Percentiles rank a stretch among this genome's conserved stretches.
phyloP scores from a whole-genome alignment of 495 filamentous ascomycete genomes.

The Schizothecium vesticola region DNA sequence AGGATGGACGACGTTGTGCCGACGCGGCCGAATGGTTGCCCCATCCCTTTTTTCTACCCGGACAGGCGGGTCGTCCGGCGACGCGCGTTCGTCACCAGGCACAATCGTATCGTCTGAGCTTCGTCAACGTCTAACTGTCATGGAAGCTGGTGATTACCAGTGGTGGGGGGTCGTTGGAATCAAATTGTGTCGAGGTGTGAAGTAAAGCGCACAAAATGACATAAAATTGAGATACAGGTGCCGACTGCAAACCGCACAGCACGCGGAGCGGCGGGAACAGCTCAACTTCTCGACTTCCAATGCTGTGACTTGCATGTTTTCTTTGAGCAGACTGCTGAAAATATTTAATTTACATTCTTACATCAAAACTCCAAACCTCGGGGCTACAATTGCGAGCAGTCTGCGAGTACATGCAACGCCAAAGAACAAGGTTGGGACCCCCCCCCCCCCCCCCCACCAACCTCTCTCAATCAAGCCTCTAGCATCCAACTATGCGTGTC shows the following conservation, averaged over 20 bases:
- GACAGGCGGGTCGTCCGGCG: not conserved
- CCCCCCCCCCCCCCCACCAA: too few species aligned
- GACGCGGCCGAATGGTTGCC: slow-evolving; percentile 10
- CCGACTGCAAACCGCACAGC: not conserved
- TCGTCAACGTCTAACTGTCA: not conserved
- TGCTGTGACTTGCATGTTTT: too few species aligned
- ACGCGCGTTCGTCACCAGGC: not conserved
- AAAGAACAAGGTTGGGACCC: too few species aligned
- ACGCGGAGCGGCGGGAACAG: not conserved
- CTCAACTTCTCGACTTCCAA: not conserved
- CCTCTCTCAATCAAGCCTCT: too few species aligned
- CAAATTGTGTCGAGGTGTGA: not conserved
- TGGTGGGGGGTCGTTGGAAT: not conserved
- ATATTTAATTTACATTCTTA: too few species aligned
- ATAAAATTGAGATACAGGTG: not conserved
- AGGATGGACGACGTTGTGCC: not conserved
- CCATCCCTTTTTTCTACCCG: not conserved
- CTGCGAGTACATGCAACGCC: too few species aligned
- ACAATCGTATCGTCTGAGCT: not conserved
- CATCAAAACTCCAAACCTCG: too few species aligned
- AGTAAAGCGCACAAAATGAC: not conserved
- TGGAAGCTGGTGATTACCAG: not conserved
- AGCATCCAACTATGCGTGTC: too few species aligned
- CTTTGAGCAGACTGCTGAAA: too few species aligned
- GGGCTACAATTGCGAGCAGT: not conserved